Base-by-base conservation (phyloP, 371 early-diverging fungal genomes). In the Spraguea lophii region DNA sequence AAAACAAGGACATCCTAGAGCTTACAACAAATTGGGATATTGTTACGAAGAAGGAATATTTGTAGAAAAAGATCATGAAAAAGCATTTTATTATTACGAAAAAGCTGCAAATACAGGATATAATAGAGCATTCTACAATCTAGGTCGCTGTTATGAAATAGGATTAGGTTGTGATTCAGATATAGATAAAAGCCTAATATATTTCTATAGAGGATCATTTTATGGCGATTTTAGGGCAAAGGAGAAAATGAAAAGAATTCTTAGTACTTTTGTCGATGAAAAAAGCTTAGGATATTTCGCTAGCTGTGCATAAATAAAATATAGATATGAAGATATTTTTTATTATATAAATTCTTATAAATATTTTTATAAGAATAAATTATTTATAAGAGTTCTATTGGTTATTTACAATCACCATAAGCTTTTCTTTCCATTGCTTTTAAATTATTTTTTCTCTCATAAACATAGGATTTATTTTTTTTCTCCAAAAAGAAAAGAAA, bases 21-120 rank as follows among this genome's bases (percentile, higher is more conserved):
- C 58, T 19, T 27, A 43, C 23, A 40, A 39, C 32, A 52, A 57
- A 23, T 41, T 69, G 20, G 71, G 62, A 10, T 46, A 64, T 40
- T 69, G 65, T 46, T 60, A 56, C 38, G 50, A 54, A 24, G 46
- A 54, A 34, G 60, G 59, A 25, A 52, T 58, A 19, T 45, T 46
- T 1, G 38, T 58, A 27, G 42, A 46, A 22, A 58, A 46, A 30
- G 27, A 58, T 38, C 41, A 20, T 17, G 32, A 3, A 16, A 43
- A 30, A 21, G 58, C 58, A 7, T 58, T 58, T 36, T 38, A 40
- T 27, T 42, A 25, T 22, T 58, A 58, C 34, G 25, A 9, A 13
- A 45, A 37, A 20, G 58, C 58, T 42, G 3, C 39, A 21, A n/a
- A n/a, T 9, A 41, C 19, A 20, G 58, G 58, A 17, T 40, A 58